These are phyloP conservation scores for Spathaspora gorwiae DNA, from an alignment of 805 yeast genomes.

Conservation along the genomic window DNA sequence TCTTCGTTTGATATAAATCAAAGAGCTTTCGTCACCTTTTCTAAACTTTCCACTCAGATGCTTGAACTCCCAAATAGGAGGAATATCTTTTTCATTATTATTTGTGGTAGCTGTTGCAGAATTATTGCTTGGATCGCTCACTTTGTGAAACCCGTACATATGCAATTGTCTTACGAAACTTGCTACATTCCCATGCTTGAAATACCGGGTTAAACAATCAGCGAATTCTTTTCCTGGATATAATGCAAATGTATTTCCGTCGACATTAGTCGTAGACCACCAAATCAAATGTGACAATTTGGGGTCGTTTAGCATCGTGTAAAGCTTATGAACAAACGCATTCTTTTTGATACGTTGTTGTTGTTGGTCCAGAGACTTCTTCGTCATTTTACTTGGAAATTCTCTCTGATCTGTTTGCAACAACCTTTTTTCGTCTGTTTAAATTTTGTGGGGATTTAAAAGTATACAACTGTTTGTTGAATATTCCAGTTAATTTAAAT, in stretches of 20 bases:
- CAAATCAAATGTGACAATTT: conserved; percentile 33
- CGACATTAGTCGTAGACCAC: conserved; percentile 42
- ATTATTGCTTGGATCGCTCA: conserved; percentile 38
- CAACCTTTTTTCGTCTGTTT: neutral
- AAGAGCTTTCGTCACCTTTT: conserved; percentile 42
- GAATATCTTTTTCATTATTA: conserved; percentile 13
- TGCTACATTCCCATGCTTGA: conserved; percentile 92
- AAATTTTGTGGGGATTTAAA: too few species aligned
- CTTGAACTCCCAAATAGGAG: conserved; percentile 53
- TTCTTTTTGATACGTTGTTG: conserved; percentile 38
- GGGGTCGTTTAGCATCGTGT: conserved; percentile 35
- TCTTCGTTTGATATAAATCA: conserved; percentile 46
- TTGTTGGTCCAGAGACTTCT: conserved; percentile 10
- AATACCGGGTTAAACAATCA: conserved; percentile 60
- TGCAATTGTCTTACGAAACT: conserved; percentile 91
- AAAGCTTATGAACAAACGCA: conserved; percentile 54
- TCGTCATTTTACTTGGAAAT: conserved; percentile 15
- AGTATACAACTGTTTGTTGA: too few species aligned
- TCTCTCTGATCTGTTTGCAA: neutral
- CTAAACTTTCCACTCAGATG: conserved; percentile 48
- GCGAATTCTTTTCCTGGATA: conserved; percentile 63
- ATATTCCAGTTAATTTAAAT: too few species aligned
- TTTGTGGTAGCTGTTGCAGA: conserved; percentile 1
- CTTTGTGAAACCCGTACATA: conserved; percentile 95
- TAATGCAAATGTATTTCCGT: conserved; percentile 55